Percentiles rank a stretch among this genome's conserved stretches.
Evolutionary conservation across 208 protist species (phyloP).

Genomic region (Endotrypanum monterogeii): DNA sequence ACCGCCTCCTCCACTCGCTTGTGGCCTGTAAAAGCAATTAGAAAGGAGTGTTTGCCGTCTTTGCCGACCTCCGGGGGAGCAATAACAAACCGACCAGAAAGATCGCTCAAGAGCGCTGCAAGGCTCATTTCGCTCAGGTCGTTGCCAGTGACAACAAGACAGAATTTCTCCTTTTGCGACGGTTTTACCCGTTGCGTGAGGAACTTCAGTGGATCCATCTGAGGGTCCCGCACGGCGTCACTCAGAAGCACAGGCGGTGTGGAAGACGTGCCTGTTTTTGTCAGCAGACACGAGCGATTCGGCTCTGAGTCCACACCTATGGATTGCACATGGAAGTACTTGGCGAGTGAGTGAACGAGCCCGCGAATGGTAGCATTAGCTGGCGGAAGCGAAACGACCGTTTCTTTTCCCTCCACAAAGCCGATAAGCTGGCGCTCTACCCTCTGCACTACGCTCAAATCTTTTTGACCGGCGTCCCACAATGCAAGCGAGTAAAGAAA

Average conservation of each 20-base stretch:
- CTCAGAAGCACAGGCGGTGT: constrained; percentile 43
- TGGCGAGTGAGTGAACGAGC: constrained; percentile 56
- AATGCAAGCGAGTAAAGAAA: constrained; percentile 63
- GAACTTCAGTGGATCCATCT: constrained; percentile 36
- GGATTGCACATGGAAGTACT: constrained; percentile 62
- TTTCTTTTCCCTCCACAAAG: constrained; percentile 42
- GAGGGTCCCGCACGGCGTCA: constrained; percentile 25
- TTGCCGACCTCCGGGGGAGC: constrained; percentile 36
- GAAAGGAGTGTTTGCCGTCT: constrained; percentile 22
- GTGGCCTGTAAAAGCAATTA: constrained; percentile 31
- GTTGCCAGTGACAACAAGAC: constrained; percentile 37
- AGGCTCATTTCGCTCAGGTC: constrained; percentile 40
- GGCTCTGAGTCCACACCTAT: constrained; percentile 57
- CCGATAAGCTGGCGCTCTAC: constrained; percentile 44
- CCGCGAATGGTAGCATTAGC: constrained; percentile 43
- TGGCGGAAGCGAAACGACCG: constrained; percentile 45
- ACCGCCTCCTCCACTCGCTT: constrained; percentile 29
- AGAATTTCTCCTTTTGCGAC: constrained; percentile 30
- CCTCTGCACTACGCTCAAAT: constrained; percentile 28
- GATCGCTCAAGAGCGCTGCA: constrained; percentile 38
- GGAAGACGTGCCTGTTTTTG: constrained; percentile 39
- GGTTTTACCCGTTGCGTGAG: constrained; percentile 26
- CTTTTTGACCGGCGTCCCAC: constrained; percentile 41
- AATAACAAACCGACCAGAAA: constrained; percentile 50
- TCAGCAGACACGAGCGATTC: constrained; percentile 55